Base-by-base conservation (phyloP, 2,329 filamentous ascomycete species). In the Colletotrichum falcatum region DNA sequence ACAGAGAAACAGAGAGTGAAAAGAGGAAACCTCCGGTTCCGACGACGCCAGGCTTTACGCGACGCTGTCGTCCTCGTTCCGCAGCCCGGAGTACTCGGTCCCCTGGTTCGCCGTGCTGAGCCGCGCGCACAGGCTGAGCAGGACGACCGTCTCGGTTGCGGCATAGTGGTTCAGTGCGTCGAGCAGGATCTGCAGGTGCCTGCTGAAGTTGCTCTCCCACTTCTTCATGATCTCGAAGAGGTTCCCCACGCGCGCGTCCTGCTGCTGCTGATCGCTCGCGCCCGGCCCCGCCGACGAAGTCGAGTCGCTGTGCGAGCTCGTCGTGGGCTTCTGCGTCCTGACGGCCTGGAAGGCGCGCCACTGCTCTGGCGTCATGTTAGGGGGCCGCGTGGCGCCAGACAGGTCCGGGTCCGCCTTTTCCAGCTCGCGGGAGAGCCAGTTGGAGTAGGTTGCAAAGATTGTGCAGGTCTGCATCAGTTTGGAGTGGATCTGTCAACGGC, bases 161-260 rank as follows among this genome's bases (percentile, higher is more conserved):
- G 96, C 96, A 76, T 98, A 97, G 81, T 98, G 97, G 76, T 99
- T 98, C 73, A 99, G 86, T 71, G 94, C 95, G 79, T 98, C 96
- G 46, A 98, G 89, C 76, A 99, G 81, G 74, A 98, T 97, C 83
- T 97, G 95, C 76, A 99, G 82, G 81, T 98, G 95, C 56, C 94
- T 86, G 67, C 92, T 93, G 79, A 99, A 99, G 78, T 97, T 97
- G 74, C 91, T 90, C 80, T 99, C 96, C 84, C 97, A 98, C 81
- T 95, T 94, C 77, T 90, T 89, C 71, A 99, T 89, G 70, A 95
- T 94, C 74, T 97, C 95, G 72, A 94, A 92, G 65, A 98, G 86
- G 77, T 95, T 94, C 70, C 87, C 88, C 42, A 97, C 86, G 82
- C 91, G 77, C 14, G 83, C 78, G 62, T 83, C 81, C 51, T 81